Percentiles rank a stretch among this genome's conserved stretches.
phyloP scores from a whole-genome alignment of 305 asterid species.

The Fraxinus xanthoxyloides region DNA sequence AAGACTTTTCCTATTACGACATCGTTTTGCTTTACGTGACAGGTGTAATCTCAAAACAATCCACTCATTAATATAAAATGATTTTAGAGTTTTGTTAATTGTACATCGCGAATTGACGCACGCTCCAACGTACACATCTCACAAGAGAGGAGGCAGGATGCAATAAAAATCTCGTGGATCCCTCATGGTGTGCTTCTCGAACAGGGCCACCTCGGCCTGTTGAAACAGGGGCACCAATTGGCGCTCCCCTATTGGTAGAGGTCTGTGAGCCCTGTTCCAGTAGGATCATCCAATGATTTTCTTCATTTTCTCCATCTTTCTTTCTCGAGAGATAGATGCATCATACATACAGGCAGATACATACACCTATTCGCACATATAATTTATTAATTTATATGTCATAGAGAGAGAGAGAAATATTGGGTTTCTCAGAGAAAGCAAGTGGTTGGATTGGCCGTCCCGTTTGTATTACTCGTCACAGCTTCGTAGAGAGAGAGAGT shows the following conservation, averaged over 20 bases:
- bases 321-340: background rate
- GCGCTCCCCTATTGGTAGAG: too few relatives aligned
- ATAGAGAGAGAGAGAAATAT: conserved; percentile 17
- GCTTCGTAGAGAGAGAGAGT: conserved; percentile 19
- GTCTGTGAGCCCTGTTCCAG: too few relatives aligned
- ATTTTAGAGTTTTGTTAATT: too few relatives aligned
- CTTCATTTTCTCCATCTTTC: conserved; percentile 18
- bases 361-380: background rate
- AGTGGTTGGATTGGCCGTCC: conserved; percentile 36
- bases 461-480: conserved; percentile 23
- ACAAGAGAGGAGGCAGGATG: too few relatives aligned
- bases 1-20: background rate
- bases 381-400: background rate
- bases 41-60: background rate
- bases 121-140: too few relatives aligned
- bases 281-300: background rate
- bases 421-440: conserved; percentile 35
- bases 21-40: background rate
- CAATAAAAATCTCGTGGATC: too few relatives aligned
- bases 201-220: too few relatives aligned
- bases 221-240: too few relatives aligned
- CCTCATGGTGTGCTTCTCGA: too few relatives aligned
- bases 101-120: too few relatives aligned
- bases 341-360: background rate
- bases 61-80: background rate